Percentiles rank a stretch among this genome's conserved stretches.
Evolutionary conservation across 73 alveolate genomes (phyloP).

Genomic region (Urostyla sp.): DNA sequence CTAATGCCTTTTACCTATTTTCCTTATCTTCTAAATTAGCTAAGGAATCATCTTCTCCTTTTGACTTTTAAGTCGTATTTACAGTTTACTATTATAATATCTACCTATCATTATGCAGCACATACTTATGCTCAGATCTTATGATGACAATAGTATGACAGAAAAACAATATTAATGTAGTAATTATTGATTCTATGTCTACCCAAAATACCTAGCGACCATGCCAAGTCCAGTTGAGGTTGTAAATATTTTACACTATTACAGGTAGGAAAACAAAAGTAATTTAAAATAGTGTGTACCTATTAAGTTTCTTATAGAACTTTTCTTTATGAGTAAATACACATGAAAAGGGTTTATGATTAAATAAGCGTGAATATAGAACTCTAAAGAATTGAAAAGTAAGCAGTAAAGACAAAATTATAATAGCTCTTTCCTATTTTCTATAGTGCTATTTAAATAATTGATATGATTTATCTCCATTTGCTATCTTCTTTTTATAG

Average conservation of each 20-base stretch:
- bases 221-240: conserved; percentile 40
- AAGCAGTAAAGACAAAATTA: not conserved
- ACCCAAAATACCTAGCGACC: conserved; percentile 55
- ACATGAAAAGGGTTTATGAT: conserved; percentile 16
- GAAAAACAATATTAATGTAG: conserved; percentile 1
- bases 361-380: conserved; percentile 1
- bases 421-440: not conserved
- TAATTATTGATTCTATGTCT: conserved; percentile 40
- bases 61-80: not conserved
- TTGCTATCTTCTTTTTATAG: conserved; percentile 27
- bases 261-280: conserved; percentile 43
- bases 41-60: not conserved
- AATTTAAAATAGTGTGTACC: conserved; percentile 27
- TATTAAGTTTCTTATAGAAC: conserved; percentile 45
- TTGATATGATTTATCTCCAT: not conserved
- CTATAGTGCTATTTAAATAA: not conserved
- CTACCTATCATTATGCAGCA: conserved; percentile 13
- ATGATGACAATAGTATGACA: conserved; percentile 12
- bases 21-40: not conserved
- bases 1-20: not conserved
- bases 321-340: conserved; percentile 10
- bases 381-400: conserved; percentile 31
- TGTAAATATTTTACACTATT: conserved; percentile 30
- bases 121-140: conserved; percentile 21
- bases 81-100: not conserved